Base-by-base conservation (phyloP, 805 yeast species). In the Candida insectorum region DNA sequence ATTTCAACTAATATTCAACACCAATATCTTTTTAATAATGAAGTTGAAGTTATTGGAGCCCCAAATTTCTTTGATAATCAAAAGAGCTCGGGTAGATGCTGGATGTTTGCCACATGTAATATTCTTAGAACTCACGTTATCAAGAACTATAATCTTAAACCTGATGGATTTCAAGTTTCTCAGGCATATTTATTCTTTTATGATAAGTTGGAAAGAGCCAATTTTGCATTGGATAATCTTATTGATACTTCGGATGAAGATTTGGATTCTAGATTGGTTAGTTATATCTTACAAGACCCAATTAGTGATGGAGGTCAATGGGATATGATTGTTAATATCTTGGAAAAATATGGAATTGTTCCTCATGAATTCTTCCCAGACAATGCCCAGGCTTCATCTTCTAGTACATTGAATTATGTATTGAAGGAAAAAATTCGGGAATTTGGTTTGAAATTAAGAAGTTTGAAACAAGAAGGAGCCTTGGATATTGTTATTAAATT, bases 241-340 rank as follows among this genome's bases (percentile, higher is more conserved):
- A 63, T 81, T 38, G 83, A 81, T 47, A 82, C 94, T 16, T 70
- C 74, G 21, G 66, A 75, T 23, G 79, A 80, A 53, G 79, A 71
- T 27, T 72, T 81, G 33, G 88, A 78, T 42, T 79, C 88, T 1
- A 71, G 94, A 43, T 60, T 84, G 36, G 75, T 86, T 31, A 85
- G 80, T 58, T 75, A 72, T 45, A 58, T 86, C 29, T 63, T 85
- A 34, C 47, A 62, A 4, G 80, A 75, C 34, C 94, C 95, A 16
- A 77, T 79, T 28, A 56, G 72, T 38, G 95, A 87, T 52, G 95
- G 96, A 47, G 95, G 96, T 33, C 95, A 86, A 59, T 85, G 83
- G 71, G 80, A 83, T 44, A 82, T 86, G 93, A 75, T 85, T 54
- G 68, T 80, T 30, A 84, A 85, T 58, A 55, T 87, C 37, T 73